Conservation (phyloP, 169 alveolate species). For the Plasmodium fragile region DNA sequence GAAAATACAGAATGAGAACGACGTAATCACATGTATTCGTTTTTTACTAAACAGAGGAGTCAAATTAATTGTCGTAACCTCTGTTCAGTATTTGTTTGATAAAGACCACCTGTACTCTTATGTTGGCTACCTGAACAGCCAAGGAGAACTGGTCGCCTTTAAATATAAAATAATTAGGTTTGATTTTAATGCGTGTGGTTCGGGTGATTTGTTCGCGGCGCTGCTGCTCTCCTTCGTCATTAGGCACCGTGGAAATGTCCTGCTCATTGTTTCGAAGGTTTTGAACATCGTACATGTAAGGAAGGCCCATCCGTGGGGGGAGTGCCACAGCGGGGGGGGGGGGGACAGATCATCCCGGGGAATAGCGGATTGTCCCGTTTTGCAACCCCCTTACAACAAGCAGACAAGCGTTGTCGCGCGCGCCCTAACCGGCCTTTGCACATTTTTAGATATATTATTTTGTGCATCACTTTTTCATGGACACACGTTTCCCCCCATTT, state of each 20-base stretch:
- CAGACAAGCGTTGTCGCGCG: neutral
- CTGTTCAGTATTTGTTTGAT: constrained; percentile 35
- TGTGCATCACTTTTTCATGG: neutral
- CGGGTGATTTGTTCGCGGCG: constrained; percentile 57
- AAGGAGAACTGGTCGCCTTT: constrained; percentile 17
- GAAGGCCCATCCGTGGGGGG: neutral
- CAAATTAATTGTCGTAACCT: constrained; percentile 43
- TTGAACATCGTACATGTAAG: constrained; percentile 60
- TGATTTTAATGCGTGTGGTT: constrained; percentile 32
- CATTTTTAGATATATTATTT: neutral
- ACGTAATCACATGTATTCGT: constrained; percentile 12
- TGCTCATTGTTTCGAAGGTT: constrained; percentile 42
- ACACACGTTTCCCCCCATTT: neutral
- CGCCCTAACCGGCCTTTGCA: neutral
- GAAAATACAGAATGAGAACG: constrained; percentile 43
- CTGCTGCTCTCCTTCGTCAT: constrained; percentile 45
- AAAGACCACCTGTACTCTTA: constrained; percentile 40
- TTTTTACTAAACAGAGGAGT: constrained; percentile 36
- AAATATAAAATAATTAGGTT: constrained; percentile 28
- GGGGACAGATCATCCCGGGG: neutral
- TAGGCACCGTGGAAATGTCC: constrained; percentile 46
- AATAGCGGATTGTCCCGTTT: neutral
- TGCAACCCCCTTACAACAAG: neutral
- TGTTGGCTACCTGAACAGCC: constrained; percentile 15
- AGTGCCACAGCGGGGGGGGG: neutral